These are phyloP conservation scores for Biscogniauxia mediterranea DNA, from an alignment of 2,329 filamentous ascomycete species.

Conservation along the genomic window DNA sequence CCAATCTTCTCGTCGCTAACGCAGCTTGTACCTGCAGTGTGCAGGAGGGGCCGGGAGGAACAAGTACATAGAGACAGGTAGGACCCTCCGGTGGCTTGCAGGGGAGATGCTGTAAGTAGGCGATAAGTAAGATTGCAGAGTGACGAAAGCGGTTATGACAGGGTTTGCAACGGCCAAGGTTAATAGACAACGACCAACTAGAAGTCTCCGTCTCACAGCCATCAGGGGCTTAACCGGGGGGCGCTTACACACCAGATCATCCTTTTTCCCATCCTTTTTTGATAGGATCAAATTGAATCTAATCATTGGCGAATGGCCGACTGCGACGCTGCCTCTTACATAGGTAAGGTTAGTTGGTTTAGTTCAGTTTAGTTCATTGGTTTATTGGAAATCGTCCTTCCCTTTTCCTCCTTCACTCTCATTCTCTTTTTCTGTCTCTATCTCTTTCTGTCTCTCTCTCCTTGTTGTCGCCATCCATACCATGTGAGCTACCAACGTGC, in stretches of 20 bases:
- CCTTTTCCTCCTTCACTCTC: conserved; percentile 9
- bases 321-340: conserved; percentile 21
- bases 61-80: background rate
- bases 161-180: conserved; percentile 13
- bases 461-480: conserved; percentile 4
- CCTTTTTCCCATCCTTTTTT: conserved; percentile 1
- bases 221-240: conserved; percentile 10
- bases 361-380: conserved; percentile 3
- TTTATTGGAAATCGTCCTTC: conserved; percentile 4
- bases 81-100: conserved; percentile 2
- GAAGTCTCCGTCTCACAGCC: conserved; percentile 12
- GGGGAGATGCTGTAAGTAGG: conserved; percentile 1
- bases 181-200: conserved; percentile 21
- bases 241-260: background rate
- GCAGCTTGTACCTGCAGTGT: conserved; percentile 18
- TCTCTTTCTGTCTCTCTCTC: background rate
- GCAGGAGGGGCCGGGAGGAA: conserved; percentile 19
- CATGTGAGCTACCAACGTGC: too few species aligned
- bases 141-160: conserved; percentile 20
- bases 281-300: conserved; percentile 11
- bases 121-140: conserved; percentile 30
- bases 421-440: background rate
- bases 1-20: background rate
- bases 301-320: conserved; percentile 25
- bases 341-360: background rate